Conservation (phyloP, 2,329 filamentous ascomycete genomes). For the Zalaria sp. region DNA sequence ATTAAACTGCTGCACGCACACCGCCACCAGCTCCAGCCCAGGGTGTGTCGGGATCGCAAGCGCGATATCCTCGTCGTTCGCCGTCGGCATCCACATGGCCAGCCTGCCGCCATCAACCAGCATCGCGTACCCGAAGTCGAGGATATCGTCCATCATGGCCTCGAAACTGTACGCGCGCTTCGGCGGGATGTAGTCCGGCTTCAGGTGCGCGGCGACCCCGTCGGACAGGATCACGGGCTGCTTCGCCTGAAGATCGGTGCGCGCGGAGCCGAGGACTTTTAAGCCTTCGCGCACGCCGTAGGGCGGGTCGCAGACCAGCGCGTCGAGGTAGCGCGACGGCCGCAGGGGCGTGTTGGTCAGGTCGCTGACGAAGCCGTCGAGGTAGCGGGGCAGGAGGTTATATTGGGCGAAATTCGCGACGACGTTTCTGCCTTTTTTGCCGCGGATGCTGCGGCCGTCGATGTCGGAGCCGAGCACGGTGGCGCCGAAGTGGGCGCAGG, state of each 20-base stretch:
- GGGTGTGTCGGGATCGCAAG: conserved; percentile 55
- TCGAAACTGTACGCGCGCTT: conserved; percentile 88
- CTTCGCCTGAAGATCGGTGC: conserved; percentile 27
- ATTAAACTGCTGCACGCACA: conserved; percentile 79
- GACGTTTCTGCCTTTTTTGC: conserved; percentile 40
- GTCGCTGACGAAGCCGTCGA: conserved; percentile 31
- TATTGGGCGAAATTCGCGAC: conserved; percentile 74
- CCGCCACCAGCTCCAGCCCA: conserved; percentile 54
- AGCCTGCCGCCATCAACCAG: conserved; percentile 68
- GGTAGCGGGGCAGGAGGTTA: conserved; percentile 44
- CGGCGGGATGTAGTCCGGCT: conserved; percentile 63
- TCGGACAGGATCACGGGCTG: conserved; percentile 49
- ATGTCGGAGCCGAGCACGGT: conserved; percentile 80
- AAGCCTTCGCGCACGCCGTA: conserved; percentile 91
- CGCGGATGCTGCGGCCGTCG: conserved; percentile 76
- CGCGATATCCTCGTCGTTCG: conserved; percentile 7
- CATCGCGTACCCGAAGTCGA: conserved; percentile 63
- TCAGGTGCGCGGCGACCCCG: conserved; percentile 54
- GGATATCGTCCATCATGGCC: conserved; percentile 78
- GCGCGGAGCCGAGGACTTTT: conserved; percentile 67
- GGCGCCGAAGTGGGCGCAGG: conserved; percentile 82
- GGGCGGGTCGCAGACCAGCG: conserved; percentile 88
- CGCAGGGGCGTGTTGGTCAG: conserved; percentile 18
- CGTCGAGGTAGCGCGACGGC: conserved; percentile 53
- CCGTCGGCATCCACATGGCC: conserved; percentile 48